phyloP scores from a whole-genome alignment of 345 rosid species.

The Populus deltoides region DNA sequence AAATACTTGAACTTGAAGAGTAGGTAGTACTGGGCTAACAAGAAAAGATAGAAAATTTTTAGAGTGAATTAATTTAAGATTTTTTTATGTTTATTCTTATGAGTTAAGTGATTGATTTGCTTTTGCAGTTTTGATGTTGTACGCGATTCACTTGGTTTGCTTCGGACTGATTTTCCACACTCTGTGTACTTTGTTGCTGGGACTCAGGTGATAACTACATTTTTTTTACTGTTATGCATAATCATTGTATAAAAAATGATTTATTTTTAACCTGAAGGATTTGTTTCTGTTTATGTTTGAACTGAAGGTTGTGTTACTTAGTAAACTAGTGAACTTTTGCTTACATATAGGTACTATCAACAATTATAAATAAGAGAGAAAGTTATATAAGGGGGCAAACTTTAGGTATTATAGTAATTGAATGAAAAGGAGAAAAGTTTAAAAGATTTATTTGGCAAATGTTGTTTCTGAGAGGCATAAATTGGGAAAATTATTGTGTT shows the following conservation, averaged over 20 bases:
- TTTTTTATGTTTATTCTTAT: not conserved
- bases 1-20: not conserved
- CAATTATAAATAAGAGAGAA: not conserved
- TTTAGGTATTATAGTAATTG: not conserved
- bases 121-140: conserved; percentile 75
- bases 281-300: not conserved
- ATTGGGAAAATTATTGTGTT: not conserved
- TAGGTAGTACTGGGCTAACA: not conserved
- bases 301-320: not conserved
- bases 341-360: not conserved
- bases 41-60: not conserved
- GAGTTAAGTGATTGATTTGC: not conserved
- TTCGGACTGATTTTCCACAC: conserved; percentile 85
- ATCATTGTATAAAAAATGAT: not conserved
- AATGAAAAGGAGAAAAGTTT: not conserved
- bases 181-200: conserved; percentile 80
- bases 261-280: not conserved
- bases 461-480: not conserved
- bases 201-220: conserved; percentile 58
- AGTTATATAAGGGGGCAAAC: not conserved
- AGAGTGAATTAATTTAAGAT: not conserved
- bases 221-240: not conserved
- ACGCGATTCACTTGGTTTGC: conserved; percentile 77
- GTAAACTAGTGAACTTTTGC: not conserved
- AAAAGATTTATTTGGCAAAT: not conserved